These are phyloP conservation scores for Pholiota molesta DNA, from an alignment of 768 basidiomycete genomes.

Conservation along the genomic window DNA sequence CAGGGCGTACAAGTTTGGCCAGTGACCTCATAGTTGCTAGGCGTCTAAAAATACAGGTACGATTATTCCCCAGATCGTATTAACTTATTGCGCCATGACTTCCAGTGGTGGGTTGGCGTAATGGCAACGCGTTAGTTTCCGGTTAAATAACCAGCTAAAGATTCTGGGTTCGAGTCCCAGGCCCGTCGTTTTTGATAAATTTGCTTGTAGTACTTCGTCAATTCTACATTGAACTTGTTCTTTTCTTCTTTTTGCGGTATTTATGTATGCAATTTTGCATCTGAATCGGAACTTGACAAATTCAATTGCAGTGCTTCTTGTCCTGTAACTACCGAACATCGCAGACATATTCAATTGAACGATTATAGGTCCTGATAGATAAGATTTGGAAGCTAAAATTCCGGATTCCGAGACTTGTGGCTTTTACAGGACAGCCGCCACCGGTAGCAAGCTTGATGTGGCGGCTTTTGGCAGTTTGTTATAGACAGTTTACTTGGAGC, in stretches of 20 bases:
- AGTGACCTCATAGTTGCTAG: no score
- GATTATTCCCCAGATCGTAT: background rate
- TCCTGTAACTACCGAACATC: no score
- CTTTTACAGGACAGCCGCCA: background rate
- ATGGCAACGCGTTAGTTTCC: constrained; percentile 71
- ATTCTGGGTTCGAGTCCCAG: constrained; percentile 67
- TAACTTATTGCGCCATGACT: background rate
- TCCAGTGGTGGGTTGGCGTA: constrained; percentile 56
- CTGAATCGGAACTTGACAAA: no score
- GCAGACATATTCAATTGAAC: no score
- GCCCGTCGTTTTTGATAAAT: constrained; percentile 42
- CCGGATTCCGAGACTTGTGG: background rate
- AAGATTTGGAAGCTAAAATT: background rate
- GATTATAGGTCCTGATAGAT: no score
- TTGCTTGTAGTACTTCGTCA: background rate
- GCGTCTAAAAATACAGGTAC: background rate
- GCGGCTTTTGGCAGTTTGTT: background rate
- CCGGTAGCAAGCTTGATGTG: background rate
- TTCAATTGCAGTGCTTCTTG: no score
- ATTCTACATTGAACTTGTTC: background rate
- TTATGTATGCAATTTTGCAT: no score
- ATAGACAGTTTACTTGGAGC: background rate
- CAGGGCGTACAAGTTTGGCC: no score
- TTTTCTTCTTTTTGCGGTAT: no score
- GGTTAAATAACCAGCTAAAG: constrained; percentile 44